Base-by-base conservation (phyloP, 2,329 filamentous ascomycete genomes). In the Aspergillus neoniger region DNA sequence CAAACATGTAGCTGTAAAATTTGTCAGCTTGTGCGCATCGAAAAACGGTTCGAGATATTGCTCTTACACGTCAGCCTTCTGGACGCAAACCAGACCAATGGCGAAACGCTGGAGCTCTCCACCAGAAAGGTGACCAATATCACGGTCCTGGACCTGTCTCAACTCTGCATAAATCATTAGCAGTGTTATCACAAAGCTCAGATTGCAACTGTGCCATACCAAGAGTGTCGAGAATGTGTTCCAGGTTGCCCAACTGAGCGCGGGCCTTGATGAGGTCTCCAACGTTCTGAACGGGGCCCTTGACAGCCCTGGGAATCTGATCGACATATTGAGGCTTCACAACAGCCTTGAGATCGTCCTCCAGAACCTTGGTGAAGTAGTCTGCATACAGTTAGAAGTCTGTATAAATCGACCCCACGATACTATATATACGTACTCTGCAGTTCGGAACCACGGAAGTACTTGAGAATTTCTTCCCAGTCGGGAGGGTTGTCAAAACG, bases 311-410 rank as follows among this genome's bases (percentile, higher is more conserved):
- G 63, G 95, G 95, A 67, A 99, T 94, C 81, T 98, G 95, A 72
- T 99, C 95, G 72, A 99, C 95, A 83, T 99, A 97, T 82, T 99
- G 96, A 60, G 95, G 95, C 85, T 99, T 99, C 71, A 98, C 93
- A 60, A 99, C 91, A 62, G 96, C 94, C 84, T 97, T 97, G 68
- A 99, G 85, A 73, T 99, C 88, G 77, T 99, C 95, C 77, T 99
- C 95, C 61, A 99, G 85, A 48, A 99, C 87, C 81, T 98, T 99
- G 68, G 95, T 98, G 78, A 99, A 98, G 82, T 99, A 99, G 82
- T 99, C 91, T 92, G 69, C 19, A 52, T 17, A 9, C 8, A 44
- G 72, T 70, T 72, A 62, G 60, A 57, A 41, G 39, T n/a, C 19
- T 15, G 23, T 30, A 8, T 43, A 2, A n/a, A 12, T 10, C 5